phyloP scores from a whole-genome alignment of 2,329 filamentous ascomycete genomes.

The Claviceps citrina region DNA sequence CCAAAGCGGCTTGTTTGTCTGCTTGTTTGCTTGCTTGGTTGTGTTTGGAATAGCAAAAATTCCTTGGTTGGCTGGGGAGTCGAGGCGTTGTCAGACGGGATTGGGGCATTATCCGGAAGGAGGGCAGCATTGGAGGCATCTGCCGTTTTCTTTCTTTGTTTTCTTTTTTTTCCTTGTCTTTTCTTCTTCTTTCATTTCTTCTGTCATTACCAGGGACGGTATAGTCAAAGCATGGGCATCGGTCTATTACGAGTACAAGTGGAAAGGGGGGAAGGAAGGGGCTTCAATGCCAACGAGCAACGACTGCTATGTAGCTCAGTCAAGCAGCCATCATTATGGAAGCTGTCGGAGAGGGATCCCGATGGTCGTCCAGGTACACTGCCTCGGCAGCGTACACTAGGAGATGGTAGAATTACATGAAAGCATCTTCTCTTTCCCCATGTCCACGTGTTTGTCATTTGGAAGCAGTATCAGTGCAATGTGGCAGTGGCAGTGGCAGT shows the following conservation, averaged over 20 bases:
- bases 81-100: not conserved
- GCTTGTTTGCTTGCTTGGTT: not conserved
- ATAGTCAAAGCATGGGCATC: not conserved
- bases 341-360: not conserved
- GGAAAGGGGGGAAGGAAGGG: not conserved
- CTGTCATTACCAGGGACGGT: not conserved
- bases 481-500: too few species aligned
- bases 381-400: too few species aligned
- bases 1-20: too few species aligned
- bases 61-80: not conserved
- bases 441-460: too few species aligned
- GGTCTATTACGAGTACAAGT: not conserved
- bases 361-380: too few species aligned
- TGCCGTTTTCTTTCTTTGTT: not conserved
- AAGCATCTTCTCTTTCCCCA: too few species aligned
- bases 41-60: not conserved
- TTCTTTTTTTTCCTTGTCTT: not conserved
- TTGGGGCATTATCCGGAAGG: not conserved
- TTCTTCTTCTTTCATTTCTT: not conserved
- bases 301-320: not conserved
- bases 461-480: too few species aligned
- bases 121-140: too few species aligned
- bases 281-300: not conserved
- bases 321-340: not conserved
- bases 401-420: not conserved